Percentiles rank a stretch among this genome's conserved stretches.
Conservation (phyloP, 202 grass and related monocot genomes). For the Musa balbisiana region DNA sequence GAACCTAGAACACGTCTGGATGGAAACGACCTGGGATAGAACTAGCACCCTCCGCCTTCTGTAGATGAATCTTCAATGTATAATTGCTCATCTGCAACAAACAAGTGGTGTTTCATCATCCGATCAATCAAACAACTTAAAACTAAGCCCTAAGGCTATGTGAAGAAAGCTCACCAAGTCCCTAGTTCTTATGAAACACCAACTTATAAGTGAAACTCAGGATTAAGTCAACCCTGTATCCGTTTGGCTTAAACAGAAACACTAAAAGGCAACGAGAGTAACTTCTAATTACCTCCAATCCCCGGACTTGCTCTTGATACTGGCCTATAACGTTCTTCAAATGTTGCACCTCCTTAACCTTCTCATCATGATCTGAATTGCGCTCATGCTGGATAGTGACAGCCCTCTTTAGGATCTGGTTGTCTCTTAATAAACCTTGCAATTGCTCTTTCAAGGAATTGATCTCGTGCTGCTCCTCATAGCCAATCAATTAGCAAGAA, state of each 20-base stretch:
- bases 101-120: not conserved
- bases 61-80: slow-evolving; percentile 19
- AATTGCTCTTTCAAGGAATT: slow-evolving; percentile 24
- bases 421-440: slow-evolving; percentile 25
- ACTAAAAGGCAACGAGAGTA: not conserved
- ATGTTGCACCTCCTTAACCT: slow-evolving; percentile 22
- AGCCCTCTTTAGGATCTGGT: slow-evolving; percentile 22
- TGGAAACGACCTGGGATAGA: slow-evolving; percentile 12
- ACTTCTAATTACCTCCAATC: slow-evolving; percentile 20
- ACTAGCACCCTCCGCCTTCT: slow-evolving; percentile 4
- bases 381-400: slow-evolving; percentile 26
- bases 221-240: no score
- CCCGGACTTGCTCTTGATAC: slow-evolving; percentile 24
- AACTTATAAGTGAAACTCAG: no score
- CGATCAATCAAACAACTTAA: not conserved
- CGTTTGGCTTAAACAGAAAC: not conserved
- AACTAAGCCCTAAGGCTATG: not conserved
- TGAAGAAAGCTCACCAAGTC: no score
- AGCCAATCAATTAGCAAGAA: not conserved
- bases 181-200: no score
- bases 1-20: slow-evolving; percentile 8
- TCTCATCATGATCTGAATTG: slow-evolving; percentile 15
- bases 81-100: slow-evolving; percentile 23
- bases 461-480: slow-evolving; percentile 1
- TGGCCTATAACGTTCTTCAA: slow-evolving; percentile 22